A percentile compares a stretch with the other conserved stretches of the same genome.
Evolutionary conservation across 2,329 filamentous ascomycete species (phyloP).

Genomic region (Penicillium sp.): DNA sequence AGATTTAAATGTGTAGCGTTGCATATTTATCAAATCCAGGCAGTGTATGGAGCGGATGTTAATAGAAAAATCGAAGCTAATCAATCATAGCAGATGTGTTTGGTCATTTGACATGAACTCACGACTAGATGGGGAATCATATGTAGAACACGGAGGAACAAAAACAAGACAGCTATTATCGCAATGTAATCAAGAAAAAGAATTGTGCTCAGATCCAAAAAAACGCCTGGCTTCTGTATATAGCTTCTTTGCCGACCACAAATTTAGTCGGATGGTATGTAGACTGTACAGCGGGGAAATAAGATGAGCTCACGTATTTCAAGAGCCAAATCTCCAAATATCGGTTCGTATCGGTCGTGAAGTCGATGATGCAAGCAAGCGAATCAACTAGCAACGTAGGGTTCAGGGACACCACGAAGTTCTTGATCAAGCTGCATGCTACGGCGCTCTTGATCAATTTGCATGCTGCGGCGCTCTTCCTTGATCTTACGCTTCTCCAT

Average conservation of each 20-base stretch:
- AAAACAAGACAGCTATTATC: conserved; percentile 5
- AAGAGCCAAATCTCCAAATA: neutral
- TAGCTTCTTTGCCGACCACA: neutral
- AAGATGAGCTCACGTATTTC: neutral
- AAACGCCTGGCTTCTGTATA: neutral
- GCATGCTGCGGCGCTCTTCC: conserved; percentile 31
- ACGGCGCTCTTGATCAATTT: conserved; percentile 10
- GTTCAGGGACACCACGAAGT: neutral
- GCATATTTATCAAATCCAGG: neutral
- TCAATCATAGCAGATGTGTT: neutral
- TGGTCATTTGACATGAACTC: neutral
- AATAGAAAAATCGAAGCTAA: neutral
- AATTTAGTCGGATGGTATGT: neutral
- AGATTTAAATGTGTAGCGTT: neutral
- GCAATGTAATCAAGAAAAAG: neutral
- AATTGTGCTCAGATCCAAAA: neutral
- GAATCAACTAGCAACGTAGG: conserved; percentile 17
- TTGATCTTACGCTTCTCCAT: conserved; percentile 52
- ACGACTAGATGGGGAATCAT: conserved; percentile 10
- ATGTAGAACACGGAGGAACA: neutral
- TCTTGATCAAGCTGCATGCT: conserved; percentile 8
- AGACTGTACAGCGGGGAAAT: conserved; percentile 14
- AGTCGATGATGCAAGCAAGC: neutral
- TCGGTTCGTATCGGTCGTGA: conserved; percentile 19
- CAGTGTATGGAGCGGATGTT: neutral